These are phyloP conservation scores for Leishmania mexicana DNA, from an alignment of 208 protist genomes.

Conservation along the genomic window DNA sequence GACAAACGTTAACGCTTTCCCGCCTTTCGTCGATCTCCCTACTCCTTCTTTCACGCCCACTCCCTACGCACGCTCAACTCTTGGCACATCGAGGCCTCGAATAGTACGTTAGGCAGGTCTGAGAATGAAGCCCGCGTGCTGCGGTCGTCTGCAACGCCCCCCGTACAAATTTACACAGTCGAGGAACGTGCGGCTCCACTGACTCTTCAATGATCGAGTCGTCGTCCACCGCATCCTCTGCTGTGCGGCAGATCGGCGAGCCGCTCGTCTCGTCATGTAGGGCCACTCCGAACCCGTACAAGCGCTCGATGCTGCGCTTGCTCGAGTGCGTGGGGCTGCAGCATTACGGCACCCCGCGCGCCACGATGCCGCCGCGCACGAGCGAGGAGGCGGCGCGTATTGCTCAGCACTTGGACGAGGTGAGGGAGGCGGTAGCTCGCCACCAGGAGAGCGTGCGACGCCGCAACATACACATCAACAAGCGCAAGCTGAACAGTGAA, in stretches of 20 bases:
- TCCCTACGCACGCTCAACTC: not conserved
- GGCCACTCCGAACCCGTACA: conserved; percentile 51
- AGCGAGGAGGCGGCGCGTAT: conserved; percentile 30
- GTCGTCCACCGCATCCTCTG: not conserved
- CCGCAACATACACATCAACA: conserved; percentile 24
- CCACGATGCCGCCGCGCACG: conserved; percentile 44
- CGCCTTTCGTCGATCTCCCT: not conserved
- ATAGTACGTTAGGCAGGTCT: not conserved
- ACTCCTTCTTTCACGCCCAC: not conserved
- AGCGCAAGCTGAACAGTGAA: conserved; percentile 17
- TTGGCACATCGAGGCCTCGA: not conserved
- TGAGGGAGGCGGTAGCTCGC: conserved; percentile 9
- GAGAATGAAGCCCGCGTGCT: not conserved
- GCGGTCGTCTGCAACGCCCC: not conserved
- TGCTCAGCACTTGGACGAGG: conserved; percentile 16
- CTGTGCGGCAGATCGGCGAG: conserved; percentile 6
- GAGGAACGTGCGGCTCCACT: not conserved
- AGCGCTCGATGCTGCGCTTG: conserved; percentile 60
- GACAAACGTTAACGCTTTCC: not conserved
- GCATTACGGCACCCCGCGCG: conserved; percentile 48
- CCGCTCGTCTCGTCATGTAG: conserved; percentile 19
- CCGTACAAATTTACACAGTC: not conserved
- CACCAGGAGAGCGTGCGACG: conserved; percentile 33
- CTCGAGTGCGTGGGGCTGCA: conserved; percentile 56
- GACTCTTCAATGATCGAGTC: not conserved